A percentile compares a stretch with the other conserved stretches of the same genome.
Conservation (phyloP, 495 filamentous ascomycete genomes). For the Glutinoglossum americanum region DNA sequence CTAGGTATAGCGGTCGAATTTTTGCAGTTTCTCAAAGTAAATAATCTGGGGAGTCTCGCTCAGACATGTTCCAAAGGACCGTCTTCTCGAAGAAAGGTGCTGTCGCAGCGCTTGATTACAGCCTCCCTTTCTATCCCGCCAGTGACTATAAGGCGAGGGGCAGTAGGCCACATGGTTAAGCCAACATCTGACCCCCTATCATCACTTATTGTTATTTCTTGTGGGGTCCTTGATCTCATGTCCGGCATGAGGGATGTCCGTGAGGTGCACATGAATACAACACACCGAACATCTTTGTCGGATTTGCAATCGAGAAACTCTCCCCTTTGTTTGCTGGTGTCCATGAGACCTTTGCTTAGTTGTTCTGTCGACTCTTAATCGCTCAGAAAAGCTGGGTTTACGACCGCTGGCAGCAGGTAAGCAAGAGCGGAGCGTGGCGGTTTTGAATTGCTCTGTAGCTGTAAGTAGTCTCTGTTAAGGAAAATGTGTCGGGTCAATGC, state of each 20-base stretch:
- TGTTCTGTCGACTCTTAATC: not conserved
- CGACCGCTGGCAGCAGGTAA: not conserved
- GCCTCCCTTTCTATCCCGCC: not conserved
- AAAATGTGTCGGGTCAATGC: not conserved
- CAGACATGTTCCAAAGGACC: not conserved
- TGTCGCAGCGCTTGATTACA: not conserved
- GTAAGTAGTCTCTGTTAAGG: not conserved
- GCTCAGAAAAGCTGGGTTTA: not conserved
- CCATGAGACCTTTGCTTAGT: not conserved
- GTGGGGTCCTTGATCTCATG: not conserved
- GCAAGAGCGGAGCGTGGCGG: not conserved
- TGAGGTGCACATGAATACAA: not conserved
- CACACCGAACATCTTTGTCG: not conserved
- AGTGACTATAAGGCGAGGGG: not conserved
- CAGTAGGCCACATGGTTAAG: not conserved
- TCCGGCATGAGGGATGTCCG: not conserved
- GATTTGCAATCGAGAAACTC: not conserved
- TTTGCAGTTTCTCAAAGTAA: not conserved
- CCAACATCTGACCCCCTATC: not conserved
- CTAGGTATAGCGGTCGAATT: not conserved
- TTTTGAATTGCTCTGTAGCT: not conserved
- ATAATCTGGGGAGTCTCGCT: not conserved
- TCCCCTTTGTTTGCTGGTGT: not conserved
- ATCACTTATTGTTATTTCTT: not conserved
- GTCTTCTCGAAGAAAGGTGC: not conserved